These are phyloP conservation scores for Calonectria fujianensis DNA, from an alignment of 2,329 filamentous ascomycete genomes.

Conservation along the genomic window DNA sequence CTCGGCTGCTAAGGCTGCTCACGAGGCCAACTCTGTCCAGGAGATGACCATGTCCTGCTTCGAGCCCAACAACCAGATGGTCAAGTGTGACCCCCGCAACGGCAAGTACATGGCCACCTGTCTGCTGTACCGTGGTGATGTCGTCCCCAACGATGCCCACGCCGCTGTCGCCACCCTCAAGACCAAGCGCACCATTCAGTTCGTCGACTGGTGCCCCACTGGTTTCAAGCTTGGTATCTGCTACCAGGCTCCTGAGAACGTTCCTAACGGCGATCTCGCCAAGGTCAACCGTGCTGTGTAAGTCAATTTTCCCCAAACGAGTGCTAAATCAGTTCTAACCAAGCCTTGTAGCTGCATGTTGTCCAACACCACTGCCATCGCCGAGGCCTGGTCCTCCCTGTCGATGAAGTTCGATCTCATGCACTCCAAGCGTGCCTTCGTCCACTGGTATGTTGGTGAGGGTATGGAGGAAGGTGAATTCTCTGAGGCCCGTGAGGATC, in stretches of 20 bases:
- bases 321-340: background rate
- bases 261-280: slow-evolving; percentile 97
- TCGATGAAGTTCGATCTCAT: slow-evolving; percentile 99
- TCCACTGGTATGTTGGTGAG: slow-evolving; percentile 99
- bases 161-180: slow-evolving; percentile 95
- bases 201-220: slow-evolving; percentile 99
- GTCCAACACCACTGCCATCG: slow-evolving; percentile 98
- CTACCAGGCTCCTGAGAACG: slow-evolving; percentile 97
- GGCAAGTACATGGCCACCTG: slow-evolving; percentile 99
- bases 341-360: slow-evolving; percentile 86
- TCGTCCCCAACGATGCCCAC: slow-evolving; percentile 97
- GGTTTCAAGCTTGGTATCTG: slow-evolving; percentile 99
- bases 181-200: slow-evolving; percentile 99
- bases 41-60: slow-evolving; percentile 99
- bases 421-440: slow-evolving; percentile 99
- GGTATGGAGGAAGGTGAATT: slow-evolving; percentile 99
- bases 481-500: slow-evolving; percentile 98
- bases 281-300: slow-evolving; percentile 99
- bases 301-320: slow-evolving; percentile 63
- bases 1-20: slow-evolving; percentile 94
- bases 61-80: slow-evolving; percentile 99
- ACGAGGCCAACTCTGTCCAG: slow-evolving; percentile 98
- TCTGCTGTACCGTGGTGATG: slow-evolving; percentile 97
- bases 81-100: slow-evolving; percentile 98
- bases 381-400: slow-evolving; percentile 97